A percentile compares a stretch with the other conserved stretches of the same genome.
phyloP scores from a whole-genome alignment of 2,329 filamentous ascomycete genomes.

The Beauveria sp. region DNA sequence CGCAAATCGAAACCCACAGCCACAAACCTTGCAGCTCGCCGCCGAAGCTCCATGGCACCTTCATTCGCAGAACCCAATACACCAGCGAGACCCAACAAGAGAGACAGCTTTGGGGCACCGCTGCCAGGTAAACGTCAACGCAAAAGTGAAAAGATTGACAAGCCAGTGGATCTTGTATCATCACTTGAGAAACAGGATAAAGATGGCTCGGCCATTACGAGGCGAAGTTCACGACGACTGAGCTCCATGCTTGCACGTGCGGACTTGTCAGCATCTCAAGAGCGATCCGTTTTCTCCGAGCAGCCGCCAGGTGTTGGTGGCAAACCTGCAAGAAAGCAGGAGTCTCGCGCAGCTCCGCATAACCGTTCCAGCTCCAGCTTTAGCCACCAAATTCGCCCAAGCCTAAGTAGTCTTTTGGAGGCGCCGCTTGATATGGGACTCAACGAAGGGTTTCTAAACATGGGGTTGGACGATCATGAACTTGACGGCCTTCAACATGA shows the following conservation, averaged over 20 bases:
- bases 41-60: slow-evolving; percentile 58
- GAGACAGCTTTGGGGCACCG: slow-evolving; percentile 68
- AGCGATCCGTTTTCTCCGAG: slow-evolving; percentile 73
- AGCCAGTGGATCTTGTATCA: slow-evolving; percentile 55
- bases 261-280: slow-evolving; percentile 78
- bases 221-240: slow-evolving; percentile 65
- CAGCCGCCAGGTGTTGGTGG: slow-evolving; percentile 36
- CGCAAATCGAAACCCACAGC: slow-evolving; percentile 39
- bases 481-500: slow-evolving; percentile 66
- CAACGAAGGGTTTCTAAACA: slow-evolving; percentile 64
- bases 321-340: slow-evolving; percentile 50
- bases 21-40: slow-evolving; percentile 41
- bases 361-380: slow-evolving; percentile 33
- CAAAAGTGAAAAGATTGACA: slow-evolving; percentile 45
- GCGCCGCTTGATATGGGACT: slow-evolving; percentile 62
- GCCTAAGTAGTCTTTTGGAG: slow-evolving; percentile 57
- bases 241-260: slow-evolving; percentile 86
- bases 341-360: slow-evolving; percentile 55
- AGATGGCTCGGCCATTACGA: slow-evolving; percentile 41
- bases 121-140: slow-evolving; percentile 45
- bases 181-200: slow-evolving; percentile 63
- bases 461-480: slow-evolving; percentile 65
- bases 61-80: slow-evolving; percentile 70
- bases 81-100: slow-evolving; percentile 60
- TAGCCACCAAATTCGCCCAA: slow-evolving; percentile 40